Evolutionary conservation across 2,329 filamentous ascomycete genomes (phyloP), one percentile per base, ranked within the genome.

Genomic region (Aspergillus nomiae): DNA sequence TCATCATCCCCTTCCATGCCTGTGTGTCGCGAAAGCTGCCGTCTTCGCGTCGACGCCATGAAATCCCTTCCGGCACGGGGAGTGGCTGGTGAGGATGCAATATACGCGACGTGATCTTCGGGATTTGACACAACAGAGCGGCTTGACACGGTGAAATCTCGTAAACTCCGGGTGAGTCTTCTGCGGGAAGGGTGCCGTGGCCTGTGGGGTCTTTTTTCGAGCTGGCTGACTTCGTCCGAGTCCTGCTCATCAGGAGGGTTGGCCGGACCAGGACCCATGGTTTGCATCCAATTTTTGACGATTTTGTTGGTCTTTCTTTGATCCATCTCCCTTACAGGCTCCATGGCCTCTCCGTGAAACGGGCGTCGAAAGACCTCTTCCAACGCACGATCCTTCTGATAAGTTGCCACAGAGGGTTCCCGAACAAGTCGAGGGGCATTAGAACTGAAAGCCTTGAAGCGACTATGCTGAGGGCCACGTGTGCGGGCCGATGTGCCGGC

Each of bases 1-100:
- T 97, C 94, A 70, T 97, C 94, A 71, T 97, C 94, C 0, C 92
- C 92, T 73, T 96, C 92, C 8, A 89, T 92, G 71, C 95, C 92
- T 0, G 91, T 93, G 62, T 93, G 88, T 71, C 80, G 84, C 50
- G 84, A 80, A 46, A 82, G 66, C 63, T 84, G 76, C 62, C 82
- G 74, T 53, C 74, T 77, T 58, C 73, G 76, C n/a, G 76, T 69
- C 6, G 67, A 69, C 11, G 71, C 67, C 70, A 73, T 3, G 69
- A 72, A 64, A 10, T 61, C 62, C 51, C 70, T 65, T 30, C 65
- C 60, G 43, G 76, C 71, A 21, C 78, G 77, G 46, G 79, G 79
- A 12, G 78, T 74, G 32, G 72, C 76, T 21, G 72, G 76, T 45
- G 77, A 70, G 51, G 74, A 70, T 30, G 64, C 69, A 67, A 73